Evolutionary conservation across 1,284 basidiomycete genomes (phyloP).

Genomic region (Ganoderma resinaceum): DNA sequence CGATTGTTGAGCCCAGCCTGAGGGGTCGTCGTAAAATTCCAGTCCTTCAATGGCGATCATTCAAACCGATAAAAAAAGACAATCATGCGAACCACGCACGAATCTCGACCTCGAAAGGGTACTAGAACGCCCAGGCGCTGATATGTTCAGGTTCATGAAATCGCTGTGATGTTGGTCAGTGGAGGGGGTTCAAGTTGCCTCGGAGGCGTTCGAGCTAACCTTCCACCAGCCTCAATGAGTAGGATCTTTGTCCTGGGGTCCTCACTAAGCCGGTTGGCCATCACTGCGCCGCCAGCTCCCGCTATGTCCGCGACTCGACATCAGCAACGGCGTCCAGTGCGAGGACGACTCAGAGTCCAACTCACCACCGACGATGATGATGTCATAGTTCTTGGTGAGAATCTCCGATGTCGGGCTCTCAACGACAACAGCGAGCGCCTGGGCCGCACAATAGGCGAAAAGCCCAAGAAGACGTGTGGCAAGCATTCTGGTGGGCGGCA

Average conservation of each 20-base stretch:
- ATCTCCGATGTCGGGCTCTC: slow-evolving; percentile 7
- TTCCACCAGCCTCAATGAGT: slow-evolving; percentile 38
- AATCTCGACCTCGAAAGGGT: slow-evolving; percentile 10
- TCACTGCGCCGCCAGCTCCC: slow-evolving; percentile 33
- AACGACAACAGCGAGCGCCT: not conserved
- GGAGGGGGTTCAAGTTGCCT: not conserved
- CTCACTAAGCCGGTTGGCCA: slow-evolving; percentile 39
- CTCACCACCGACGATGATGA: slow-evolving; percentile 25
- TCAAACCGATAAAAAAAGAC: not conserved
- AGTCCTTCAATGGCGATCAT: not conserved
- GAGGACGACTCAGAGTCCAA: slow-evolving; percentile 14
- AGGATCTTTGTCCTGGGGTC: slow-evolving; percentile 28
- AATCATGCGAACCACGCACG: not conserved
- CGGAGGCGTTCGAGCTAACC: slow-evolving; percentile 4
- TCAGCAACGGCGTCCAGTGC: not conserved
- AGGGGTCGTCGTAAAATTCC: slow-evolving; percentile 29
- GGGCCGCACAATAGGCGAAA: not conserved
- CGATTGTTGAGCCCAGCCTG: slow-evolving; percentile 20
- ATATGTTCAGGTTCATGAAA: slow-evolving; percentile 13
- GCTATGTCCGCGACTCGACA: slow-evolving; percentile 2
- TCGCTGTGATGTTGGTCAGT: slow-evolving; percentile 4
- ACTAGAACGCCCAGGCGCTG: slow-evolving; percentile 2
- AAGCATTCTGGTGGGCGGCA: not conserved
- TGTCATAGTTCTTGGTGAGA: slow-evolving; percentile 18
- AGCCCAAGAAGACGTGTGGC: not conserved